Evolutionary conservation across 805 yeast genomes (phyloP), one percentile per base, ranked within the genome.

Genomic region (Metschnikowia matae): DNA sequence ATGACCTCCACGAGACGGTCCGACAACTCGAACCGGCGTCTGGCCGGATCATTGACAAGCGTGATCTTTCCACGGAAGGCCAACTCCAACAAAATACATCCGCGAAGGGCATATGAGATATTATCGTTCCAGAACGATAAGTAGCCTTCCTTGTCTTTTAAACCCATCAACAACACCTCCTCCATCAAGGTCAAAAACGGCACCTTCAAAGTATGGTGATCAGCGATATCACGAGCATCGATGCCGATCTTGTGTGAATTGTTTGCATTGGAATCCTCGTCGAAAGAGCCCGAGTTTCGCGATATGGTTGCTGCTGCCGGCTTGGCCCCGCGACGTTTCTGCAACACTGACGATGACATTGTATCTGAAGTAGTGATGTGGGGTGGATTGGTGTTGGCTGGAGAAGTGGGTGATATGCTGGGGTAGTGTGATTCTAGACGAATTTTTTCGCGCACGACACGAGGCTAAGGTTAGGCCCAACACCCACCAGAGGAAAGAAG

Each of bases 61-160:
- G 90, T 79, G 61, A 94, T 89, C 63, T 88, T 87, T 52, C 90
- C 91, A 59, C 97, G 81, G 62, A 94, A 81, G 2, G 97, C 96
- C 68, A 94, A 78, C 69, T 94, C 99, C 65, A 94, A 79, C 48
- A 94, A 63, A 52, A 94, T 92, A 66, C 97, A 87, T 11, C 99
- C 99, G 61, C 99, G 83, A 52, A 94, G 77, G 1, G 97, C 96
- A 71, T 94, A 94, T 21, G 97, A 89, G 48, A 94, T 91, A 69
- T 89, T 91, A 69, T 94, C 99, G 66, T 94, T 94, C 99, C 99
- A 94, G 70, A 94, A 94, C 29, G 97, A 89, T 41, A 94, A 75
- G 67, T 92, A 90, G 11, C 99, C 99, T 69, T 94, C 98, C 60
- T 87, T 87, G 69, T 94, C 98, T 64, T 92, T 91, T 57, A 94